phyloP scores from a whole-genome alignment of 306 rosid genomes.

The Vigna radiata region DNA sequence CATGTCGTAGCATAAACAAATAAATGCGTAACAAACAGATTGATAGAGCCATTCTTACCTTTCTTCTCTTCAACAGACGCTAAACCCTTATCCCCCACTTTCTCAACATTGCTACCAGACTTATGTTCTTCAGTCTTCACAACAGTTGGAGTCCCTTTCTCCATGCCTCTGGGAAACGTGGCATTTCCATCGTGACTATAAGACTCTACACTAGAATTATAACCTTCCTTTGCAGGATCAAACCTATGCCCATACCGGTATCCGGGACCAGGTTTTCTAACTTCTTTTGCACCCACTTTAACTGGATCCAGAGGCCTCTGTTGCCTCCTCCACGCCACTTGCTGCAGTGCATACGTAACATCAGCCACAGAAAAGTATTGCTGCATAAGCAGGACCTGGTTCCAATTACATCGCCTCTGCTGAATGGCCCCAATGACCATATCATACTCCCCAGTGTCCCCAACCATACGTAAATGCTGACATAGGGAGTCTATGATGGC shows the following conservation, averaged over 20 bases:
- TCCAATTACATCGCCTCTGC: conserved; percentile 90
- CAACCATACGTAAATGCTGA: conserved; percentile 76
- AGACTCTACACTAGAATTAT: conserved; percentile 61
- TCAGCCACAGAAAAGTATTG: conserved; percentile 89
- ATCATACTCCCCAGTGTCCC: conserved; percentile 88
- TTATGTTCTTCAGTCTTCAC: conserved; percentile 59
- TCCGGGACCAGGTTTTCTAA: conserved; percentile 65
- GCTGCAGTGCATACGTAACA: conserved; percentile 74
- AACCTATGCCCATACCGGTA: conserved; percentile 67
- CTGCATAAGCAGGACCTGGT: conserved; percentile 94
- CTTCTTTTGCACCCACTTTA: conserved; percentile 65
- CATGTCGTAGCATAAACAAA: background rate
- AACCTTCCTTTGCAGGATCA: conserved; percentile 63
- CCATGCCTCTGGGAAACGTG: conserved; percentile 42
- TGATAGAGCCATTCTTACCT: conserved; percentile 55
- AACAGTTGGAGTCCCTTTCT: conserved; percentile 55
- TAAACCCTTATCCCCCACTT: conserved; percentile 54
- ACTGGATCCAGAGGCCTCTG: conserved; percentile 69
- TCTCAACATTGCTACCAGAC: conserved; percentile 57
- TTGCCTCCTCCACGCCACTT: conserved; percentile 83
- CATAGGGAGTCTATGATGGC: conserved; percentile 91
- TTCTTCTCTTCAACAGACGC: conserved; percentile 56
- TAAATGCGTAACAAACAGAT: background rate
- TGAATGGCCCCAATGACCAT: conserved; percentile 68
- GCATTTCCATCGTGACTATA: conserved; percentile 57